Conservation (phyloP, 805 yeast genomes). For the Lipomyces mesembrius region DNA sequence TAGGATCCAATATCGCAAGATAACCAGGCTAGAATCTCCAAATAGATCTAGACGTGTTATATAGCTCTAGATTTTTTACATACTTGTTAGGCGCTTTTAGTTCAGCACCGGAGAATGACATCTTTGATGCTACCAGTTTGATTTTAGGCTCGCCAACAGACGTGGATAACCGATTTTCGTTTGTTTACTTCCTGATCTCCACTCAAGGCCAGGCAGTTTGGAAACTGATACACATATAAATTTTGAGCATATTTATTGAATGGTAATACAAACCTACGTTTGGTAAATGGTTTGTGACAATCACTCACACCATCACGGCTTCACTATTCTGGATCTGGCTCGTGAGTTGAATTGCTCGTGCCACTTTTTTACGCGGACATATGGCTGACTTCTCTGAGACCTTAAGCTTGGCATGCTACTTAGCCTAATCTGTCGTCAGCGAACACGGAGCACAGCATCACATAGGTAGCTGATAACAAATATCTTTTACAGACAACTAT, state of each 20-base stretch:
- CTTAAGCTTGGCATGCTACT: background rate
- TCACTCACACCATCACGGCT: background rate
- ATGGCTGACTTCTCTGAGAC: background rate
- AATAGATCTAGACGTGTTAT: background rate
- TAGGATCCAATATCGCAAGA: too few relatives aligned
- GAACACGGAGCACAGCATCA: background rate
- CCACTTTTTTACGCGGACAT: background rate
- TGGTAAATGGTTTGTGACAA: background rate
- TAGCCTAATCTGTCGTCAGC: background rate
- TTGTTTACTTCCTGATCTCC: background rate
- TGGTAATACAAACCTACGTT: background rate
- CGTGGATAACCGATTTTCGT: background rate
- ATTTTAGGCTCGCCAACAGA: background rate
- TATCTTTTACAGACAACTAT: background rate
- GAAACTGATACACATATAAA: background rate
- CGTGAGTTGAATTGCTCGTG: background rate
- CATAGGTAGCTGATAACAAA: background rate
- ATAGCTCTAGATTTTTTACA: background rate
- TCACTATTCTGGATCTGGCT: background rate
- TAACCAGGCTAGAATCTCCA: too few relatives aligned
- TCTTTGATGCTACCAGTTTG: background rate
- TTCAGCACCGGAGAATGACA: background rate
- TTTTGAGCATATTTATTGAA: too few relatives aligned
- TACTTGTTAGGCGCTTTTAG: background rate
- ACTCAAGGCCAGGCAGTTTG: background rate